Conservation (phyloP, 2,329 filamentous ascomycete genomes). For the Hypomyces perniciosus region DNA sequence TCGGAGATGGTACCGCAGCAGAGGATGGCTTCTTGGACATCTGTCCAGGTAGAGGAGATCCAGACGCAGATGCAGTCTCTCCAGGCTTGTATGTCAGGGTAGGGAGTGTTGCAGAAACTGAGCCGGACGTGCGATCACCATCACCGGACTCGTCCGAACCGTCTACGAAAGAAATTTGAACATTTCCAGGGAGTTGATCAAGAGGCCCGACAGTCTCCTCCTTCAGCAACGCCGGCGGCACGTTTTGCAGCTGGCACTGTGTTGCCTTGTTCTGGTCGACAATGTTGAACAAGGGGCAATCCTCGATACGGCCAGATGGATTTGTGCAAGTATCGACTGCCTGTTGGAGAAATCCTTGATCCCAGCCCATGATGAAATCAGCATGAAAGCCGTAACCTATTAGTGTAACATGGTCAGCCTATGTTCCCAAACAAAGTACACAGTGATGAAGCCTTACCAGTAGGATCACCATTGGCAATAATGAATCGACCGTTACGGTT, state of each 20-base stretch:
- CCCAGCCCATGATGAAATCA: conserved; percentile 79
- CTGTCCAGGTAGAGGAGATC: conserved; percentile 35
- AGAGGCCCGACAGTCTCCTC: conserved; percentile 57
- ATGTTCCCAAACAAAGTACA: not conserved
- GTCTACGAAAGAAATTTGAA: conserved; percentile 36
- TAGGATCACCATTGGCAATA: conserved; percentile 70
- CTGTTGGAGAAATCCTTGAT: conserved; percentile 58
- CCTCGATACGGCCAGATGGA: conserved; percentile 58
- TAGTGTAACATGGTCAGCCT: not conserved
- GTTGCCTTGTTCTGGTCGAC: conserved; percentile 53
- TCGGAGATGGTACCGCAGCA: conserved; percentile 14
- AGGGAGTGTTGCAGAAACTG: conserved; percentile 26
- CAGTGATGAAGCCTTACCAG: conserved; percentile 42
- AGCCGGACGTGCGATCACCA: not conserved
- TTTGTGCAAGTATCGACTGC: conserved; percentile 74
- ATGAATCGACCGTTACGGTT: conserved; percentile 63
- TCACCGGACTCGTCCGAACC: conserved; percentile 9
- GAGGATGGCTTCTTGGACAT: conserved; percentile 34
- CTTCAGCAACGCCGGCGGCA: conserved; percentile 46
- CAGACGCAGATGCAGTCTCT: conserved; percentile 25
- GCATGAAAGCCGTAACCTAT: conserved; percentile 69
- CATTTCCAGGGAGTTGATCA: conserved; percentile 59
- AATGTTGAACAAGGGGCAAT: conserved; percentile 71
- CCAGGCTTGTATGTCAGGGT: conserved; percentile 34
- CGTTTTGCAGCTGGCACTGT: conserved; percentile 53